phyloP scores from a whole-genome alignment of 1,284 basidiomycete species.

The Tylopilus orsonianus region DNA sequence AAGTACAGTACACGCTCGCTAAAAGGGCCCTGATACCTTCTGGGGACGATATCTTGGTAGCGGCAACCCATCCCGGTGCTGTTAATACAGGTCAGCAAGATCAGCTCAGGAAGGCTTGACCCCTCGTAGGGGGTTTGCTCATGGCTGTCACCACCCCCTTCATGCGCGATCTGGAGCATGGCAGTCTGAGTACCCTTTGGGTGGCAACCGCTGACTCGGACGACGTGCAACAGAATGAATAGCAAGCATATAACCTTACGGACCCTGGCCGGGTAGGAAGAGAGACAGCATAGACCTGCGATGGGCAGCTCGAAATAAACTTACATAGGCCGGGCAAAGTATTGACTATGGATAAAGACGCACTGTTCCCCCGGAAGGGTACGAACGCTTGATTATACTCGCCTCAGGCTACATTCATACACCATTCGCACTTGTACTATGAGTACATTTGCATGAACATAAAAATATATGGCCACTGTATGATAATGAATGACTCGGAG shows the following conservation, averaged over 20 bases:
- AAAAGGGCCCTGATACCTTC: conserved; percentile 38
- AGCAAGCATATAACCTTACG: conserved; percentile 41
- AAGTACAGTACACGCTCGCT: conserved; percentile 39
- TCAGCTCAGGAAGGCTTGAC: conserved; percentile 40
- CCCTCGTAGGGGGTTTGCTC: conserved; percentile 34
- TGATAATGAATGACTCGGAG: neutral
- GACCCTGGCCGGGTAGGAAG: conserved; percentile 38
- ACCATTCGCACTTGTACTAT: conserved; percentile 2
- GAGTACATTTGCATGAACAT: neutral
- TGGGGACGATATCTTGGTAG: conserved; percentile 36
- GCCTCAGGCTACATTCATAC: conserved; percentile 3
- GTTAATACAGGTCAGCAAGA: conserved; percentile 46
- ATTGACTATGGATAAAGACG: conserved; percentile 34
- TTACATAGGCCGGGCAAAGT: conserved; percentile 35
- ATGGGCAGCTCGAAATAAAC: conserved; percentile 38
- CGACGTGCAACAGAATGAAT: conserved; percentile 27
- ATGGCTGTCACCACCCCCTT: conserved; percentile 36
- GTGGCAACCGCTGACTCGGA: conserved; percentile 38
- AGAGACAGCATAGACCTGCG: conserved; percentile 38
- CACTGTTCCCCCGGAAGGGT: conserved; percentile 26
- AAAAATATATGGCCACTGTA: conserved; percentile 1
- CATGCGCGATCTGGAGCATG: conserved; percentile 39
- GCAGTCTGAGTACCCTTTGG: conserved; percentile 35
- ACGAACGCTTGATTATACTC: neutral
- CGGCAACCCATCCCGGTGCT: conserved; percentile 42